Evolutionary conservation across 768 basidiomycete species (phyloP).

Genomic region (Cystoderma amianthinum): DNA sequence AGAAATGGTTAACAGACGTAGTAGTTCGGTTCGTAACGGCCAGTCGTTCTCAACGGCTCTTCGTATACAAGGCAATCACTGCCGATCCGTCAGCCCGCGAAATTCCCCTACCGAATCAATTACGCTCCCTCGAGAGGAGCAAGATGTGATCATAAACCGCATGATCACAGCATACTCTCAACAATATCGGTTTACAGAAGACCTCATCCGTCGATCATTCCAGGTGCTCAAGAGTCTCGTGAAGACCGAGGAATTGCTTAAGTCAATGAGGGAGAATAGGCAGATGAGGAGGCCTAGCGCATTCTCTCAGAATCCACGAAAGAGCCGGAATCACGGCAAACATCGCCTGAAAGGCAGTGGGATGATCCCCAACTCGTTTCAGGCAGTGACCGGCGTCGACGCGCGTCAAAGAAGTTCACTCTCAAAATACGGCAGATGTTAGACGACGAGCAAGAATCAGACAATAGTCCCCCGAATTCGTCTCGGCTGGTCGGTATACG

Average conservation of each 20-base stretch:
- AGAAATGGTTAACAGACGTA: not conserved
- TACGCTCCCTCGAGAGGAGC: not conserved
- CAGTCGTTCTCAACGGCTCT: too few relatives aligned
- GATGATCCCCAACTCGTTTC: too few relatives aligned
- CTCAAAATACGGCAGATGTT: not conserved
- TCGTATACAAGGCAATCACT: too few relatives aligned
- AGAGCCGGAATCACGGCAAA: too few relatives aligned
- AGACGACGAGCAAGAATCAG: not conserved
- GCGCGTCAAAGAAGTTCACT: not conserved
- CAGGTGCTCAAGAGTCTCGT: not conserved
- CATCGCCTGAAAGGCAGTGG: too few relatives aligned
- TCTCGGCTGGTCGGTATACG: slow-evolving; percentile 1
- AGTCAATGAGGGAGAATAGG: not conserved
- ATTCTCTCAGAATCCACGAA: too few relatives aligned
- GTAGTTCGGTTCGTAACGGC: not conserved
- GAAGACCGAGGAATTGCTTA: not conserved
- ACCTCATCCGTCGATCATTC: not conserved
- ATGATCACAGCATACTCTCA: not conserved
- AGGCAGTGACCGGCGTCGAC: not conserved
- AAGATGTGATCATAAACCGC: not conserved
- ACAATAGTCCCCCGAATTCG: not conserved
- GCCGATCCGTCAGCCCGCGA: not conserved
- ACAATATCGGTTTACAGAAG: not conserved
- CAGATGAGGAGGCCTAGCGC: not conserved
- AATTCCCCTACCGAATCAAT: not conserved